Conservation (phyloP, 129 eudicot species). For the Chrysanthemum seticuspe region DNA sequence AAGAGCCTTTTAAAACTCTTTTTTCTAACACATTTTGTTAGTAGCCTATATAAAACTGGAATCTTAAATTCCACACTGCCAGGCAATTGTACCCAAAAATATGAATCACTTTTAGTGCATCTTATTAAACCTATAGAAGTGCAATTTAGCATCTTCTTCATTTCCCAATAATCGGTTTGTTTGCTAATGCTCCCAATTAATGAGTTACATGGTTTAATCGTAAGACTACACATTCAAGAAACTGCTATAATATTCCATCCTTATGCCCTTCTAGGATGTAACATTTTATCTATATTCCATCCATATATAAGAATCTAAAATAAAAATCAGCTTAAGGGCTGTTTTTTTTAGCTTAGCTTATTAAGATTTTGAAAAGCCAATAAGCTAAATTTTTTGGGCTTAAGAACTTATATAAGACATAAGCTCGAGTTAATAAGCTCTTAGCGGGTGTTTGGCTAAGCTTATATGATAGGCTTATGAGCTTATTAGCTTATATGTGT, state of each 20-base stretch:
- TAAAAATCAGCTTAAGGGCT: too few species aligned
- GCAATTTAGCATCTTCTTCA: not conserved
- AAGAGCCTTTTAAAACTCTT: not conserved
- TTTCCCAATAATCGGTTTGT: not conserved
- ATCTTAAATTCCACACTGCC: not conserved
- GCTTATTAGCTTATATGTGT: too few species aligned
- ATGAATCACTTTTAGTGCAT: not conserved
- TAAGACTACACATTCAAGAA: not conserved
- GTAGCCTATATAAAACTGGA: not conserved
- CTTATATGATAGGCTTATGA: too few species aligned
- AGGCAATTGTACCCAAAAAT: not conserved
- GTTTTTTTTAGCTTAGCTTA: too few species aligned
- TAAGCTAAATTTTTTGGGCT: too few species aligned
- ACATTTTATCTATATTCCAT: not conserved
- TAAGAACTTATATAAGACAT: too few species aligned
- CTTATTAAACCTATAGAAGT: too few species aligned
- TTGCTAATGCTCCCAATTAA: not conserved
- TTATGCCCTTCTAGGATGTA: not conserved
- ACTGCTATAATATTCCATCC: not conserved
- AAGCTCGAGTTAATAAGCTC: too few species aligned
- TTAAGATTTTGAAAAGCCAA: too few species aligned
- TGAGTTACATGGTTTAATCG: not conserved
- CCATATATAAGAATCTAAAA: not conserved
- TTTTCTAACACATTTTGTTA: not conserved
- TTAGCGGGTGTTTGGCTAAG: too few species aligned